Evolutionary conservation across 139 green algal species (phyloP), one percentile per base, ranked within the genome.

Genomic region (Dunaliella sp.): DNA sequence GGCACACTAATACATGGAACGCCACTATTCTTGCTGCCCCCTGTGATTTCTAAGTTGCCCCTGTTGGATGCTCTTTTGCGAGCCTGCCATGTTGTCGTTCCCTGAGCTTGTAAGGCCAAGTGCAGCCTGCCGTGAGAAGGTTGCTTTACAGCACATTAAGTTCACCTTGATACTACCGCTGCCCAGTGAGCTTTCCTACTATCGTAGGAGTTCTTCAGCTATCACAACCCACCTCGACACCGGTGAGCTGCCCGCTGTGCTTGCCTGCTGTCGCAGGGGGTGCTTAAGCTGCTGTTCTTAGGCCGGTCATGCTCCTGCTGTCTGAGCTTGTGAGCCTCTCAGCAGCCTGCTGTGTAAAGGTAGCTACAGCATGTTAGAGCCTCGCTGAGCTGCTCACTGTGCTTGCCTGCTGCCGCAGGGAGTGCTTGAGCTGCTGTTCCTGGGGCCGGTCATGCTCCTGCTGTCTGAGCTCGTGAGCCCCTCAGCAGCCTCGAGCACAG

Each of bases 261-360:
- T 21, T 3, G 38, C 31, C 3, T 34, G 1, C 12, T 36, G 1
- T 33, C 22, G 1, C 89, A 94, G 91, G 89, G 90, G 26, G 89
- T 90, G 16, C 89, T 93, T 48, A 94, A 97, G 84, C 84, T 90
- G 0, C 81, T 96, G 28, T 96, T 96, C 58, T 86, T 97, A 48
- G 97, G 28, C 74, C 21, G 74, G 74, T 12, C 32, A n/a, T 26
- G 28, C 28, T 79, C 34, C 28, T 12, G 74, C 74, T 35, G 74
- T 79, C 3, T 12, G 3, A 79, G 32, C 28, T 30, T 36, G 74
- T 34, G 28, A 12, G 28, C 22, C 16, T 79, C 3, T 3, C 22
- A 79, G 22, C 28, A 3, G 28, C 22, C 34, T 30, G 16, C 3
- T 30, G 21, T 79, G 74, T n/a, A 30, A 30, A 22, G 3, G 34